Base-by-base conservation (phyloP, 116 monocot species). In the Zostera marina region DNA sequence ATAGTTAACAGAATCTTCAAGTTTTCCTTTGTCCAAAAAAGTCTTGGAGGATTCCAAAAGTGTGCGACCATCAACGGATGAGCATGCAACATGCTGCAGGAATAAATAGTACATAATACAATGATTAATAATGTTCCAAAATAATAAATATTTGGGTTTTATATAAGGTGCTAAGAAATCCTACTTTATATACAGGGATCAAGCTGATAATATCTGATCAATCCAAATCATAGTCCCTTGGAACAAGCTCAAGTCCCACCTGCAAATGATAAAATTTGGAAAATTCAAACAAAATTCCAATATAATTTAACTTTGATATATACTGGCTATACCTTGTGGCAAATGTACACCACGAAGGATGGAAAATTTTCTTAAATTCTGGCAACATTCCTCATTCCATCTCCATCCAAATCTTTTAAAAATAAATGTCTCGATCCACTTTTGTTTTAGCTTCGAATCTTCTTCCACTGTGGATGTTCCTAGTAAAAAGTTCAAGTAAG, bases 1-100 rank as follows among this genome's bases (percentile, higher is more conserved):
- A 79, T 77, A 77, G 60, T 79, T 88, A 52, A 94, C 94, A 72
- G 94, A 81, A 77, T 94, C 94, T 66, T 94, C 94, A 52, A 94
- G 77, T 56, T 88, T 94, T 3, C 94, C 94, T 66, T 94, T 94
- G 43, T 94, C 94, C 73, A 94, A 69, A 22, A 83, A 88, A 32
- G 88, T 85, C 59, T 94, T 94, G 9, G 94, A 94, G 69, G 94
- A 94, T 67, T 94, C 94, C 57, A 94, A 63, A 11, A 94, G 73
- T 56, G 84, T 94, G 11, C 94, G 80, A 23, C 88, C 94, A 76
- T 94, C 94, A 19, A 88, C 88, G 53, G 94, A 94, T 38, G 94
- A 94, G 69, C 88, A 94, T 7, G 88, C 75, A 44, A 84, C 94
- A 76, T 94, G 84, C 94, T 94, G 79, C 54, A 62, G 46, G 58